phyloP scores from a whole-genome alignment of 2,329 filamentous ascomycete genomes.

The Fusarium succisae region DNA sequence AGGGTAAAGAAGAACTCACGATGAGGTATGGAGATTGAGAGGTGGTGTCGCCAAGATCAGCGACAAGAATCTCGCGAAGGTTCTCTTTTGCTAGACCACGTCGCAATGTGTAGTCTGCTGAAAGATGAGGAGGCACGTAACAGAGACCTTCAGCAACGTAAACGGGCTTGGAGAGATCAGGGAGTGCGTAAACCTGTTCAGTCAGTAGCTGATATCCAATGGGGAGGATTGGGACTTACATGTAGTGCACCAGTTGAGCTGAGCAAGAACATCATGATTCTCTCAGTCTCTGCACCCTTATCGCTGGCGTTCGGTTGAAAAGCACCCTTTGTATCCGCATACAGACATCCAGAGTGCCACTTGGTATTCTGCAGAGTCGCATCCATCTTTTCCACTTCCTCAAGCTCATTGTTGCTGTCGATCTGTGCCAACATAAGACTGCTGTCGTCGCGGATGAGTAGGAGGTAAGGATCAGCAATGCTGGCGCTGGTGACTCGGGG shows the following conservation, averaged over 20 bases:
- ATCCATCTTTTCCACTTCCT: constrained; percentile 77
- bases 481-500: constrained; percentile 81
- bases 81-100: constrained; percentile 77
- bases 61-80: constrained; percentile 81
- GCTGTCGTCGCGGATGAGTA: constrained; percentile 84
- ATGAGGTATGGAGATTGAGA: constrained; percentile 81
- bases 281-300: constrained; percentile 52
- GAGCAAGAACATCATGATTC: constrained; percentile 79
- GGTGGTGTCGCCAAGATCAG: constrained; percentile 82
- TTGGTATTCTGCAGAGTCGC: constrained; percentile 66
- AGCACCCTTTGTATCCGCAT: constrained; percentile 70
- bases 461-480: constrained; percentile 85
- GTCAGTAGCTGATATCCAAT: neutral
- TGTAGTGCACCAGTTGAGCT: constrained; percentile 78
- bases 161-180: constrained; percentile 75
- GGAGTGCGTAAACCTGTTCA: constrained; percentile 76
- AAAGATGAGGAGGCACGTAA: constrained; percentile 80
- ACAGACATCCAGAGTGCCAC: constrained; percentile 87
- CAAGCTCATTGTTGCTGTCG: constrained; percentile 80
- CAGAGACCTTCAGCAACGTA: constrained; percentile 81
- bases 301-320: constrained; percentile 58
- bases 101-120: constrained; percentile 73
- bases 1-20: constrained; percentile 58
- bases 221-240: constrained; percentile 59
- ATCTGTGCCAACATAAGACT: constrained; percentile 83